phyloP scores from a whole-genome alignment of 2,329 filamentous ascomycete species.

The Hypoxylon sp. region DNA sequence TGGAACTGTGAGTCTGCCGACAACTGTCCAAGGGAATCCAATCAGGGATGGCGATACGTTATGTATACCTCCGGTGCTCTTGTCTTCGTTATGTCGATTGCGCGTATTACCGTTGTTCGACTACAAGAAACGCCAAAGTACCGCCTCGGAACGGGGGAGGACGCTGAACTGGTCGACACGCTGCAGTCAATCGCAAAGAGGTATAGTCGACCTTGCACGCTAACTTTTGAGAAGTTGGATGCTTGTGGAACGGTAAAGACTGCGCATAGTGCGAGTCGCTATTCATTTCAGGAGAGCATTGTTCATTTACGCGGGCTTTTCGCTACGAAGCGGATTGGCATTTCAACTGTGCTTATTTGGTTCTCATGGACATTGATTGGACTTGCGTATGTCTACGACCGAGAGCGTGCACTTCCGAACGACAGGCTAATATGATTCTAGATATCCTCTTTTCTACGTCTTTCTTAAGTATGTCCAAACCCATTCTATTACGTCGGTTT shows the following conservation, averaged over 20 bases:
- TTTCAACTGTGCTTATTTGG: conserved; percentile 77
- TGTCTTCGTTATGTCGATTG: conserved; percentile 65
- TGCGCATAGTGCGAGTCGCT: conserved; percentile 56
- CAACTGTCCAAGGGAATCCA: conserved; percentile 60
- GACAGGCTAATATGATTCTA: conserved; percentile 42
- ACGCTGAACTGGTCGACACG: conserved; percentile 64
- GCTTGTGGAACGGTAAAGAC: conserved; percentile 62
- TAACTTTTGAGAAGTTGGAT: conserved; percentile 63
- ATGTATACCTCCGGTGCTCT: conserved; percentile 64
- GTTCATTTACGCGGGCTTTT: conserved; percentile 77
- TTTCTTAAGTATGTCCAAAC: conserved; percentile 70
- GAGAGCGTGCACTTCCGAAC: background rate
- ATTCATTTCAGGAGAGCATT: conserved; percentile 55
- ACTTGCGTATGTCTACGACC: conserved; percentile 66
- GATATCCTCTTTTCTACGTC: conserved; percentile 79
- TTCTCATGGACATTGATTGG: conserved; percentile 79
- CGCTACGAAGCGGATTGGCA: conserved; percentile 69
- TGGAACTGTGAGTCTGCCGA: conserved; percentile 61
- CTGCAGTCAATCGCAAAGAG: conserved; percentile 58
- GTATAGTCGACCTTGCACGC: conserved; percentile 59
- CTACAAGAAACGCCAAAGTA: conserved; percentile 74
- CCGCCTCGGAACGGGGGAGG: conserved; percentile 66
- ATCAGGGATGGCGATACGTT: conserved; percentile 67
- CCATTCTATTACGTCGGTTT: conserved; percentile 1
- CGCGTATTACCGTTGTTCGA: conserved; percentile 68